A percentile compares a stretch with the other conserved stretches of the same genome.
Conservation (phyloP, 352 stramenopile genomes). For the Phytophthora cryptogea region DNA sequence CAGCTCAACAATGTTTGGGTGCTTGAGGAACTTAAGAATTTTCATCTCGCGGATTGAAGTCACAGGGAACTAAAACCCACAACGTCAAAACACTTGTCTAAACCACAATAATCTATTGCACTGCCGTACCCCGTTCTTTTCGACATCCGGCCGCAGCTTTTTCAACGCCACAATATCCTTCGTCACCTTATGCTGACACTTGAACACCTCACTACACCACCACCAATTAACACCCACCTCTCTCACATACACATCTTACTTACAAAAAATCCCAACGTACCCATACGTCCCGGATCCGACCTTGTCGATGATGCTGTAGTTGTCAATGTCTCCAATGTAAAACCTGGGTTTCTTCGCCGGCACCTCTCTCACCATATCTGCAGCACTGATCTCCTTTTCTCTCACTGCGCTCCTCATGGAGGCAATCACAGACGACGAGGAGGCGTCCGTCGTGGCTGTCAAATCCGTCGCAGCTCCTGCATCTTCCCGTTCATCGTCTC, state of each 20-base stretch:
- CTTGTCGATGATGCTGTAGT: constrained; percentile 90
- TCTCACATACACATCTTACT: not conserved
- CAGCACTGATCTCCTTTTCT: constrained; percentile 72
- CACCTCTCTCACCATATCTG: constrained; percentile 43
- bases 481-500: constrained; percentile 36
- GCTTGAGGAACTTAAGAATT: constrained; percentile 95
- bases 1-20: constrained; percentile 95
- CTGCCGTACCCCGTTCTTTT: constrained; percentile 83
- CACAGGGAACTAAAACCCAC: constrained; percentile 82
- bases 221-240: constrained; percentile 4
- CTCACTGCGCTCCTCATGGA: constrained; percentile 73
- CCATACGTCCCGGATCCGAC: constrained; percentile 86
- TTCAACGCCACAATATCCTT: constrained; percentile 89
- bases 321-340: constrained; percentile 87
- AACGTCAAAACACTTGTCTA: not conserved
- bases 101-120: not conserved
- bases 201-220: constrained; percentile 79
- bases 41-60: constrained; percentile 98
- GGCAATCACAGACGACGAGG: constrained; percentile 64
- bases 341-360: constrained; percentile 58
- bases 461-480: not conserved
- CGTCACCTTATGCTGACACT: constrained; percentile 86
- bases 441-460: constrained; percentile 23
- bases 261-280: constrained; percentile 38
- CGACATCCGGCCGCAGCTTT: constrained; percentile 81